Evolutionary conservation across 768 basidiomycete species (phyloP), one percentile per base, ranked within the genome.

Genomic region (Psilocybe cyanescens): DNA sequence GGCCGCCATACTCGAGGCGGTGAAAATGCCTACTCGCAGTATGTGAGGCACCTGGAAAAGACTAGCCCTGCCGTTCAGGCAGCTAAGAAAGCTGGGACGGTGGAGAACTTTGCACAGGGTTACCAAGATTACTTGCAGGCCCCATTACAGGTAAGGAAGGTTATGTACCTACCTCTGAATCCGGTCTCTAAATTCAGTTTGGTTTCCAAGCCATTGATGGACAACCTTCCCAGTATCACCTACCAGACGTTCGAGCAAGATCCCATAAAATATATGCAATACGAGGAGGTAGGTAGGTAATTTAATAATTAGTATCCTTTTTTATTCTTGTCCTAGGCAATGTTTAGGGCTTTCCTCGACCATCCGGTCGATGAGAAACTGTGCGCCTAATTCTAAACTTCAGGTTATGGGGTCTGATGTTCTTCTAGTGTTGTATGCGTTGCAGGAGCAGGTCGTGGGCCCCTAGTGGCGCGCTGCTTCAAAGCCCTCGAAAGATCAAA

Each of bases 191-290:
- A 53, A 30, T 16, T 51, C 53, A 53, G 53, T 12, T 30, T 6
- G 31, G 17, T 52, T 53, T 57, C 62, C 58, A 67, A 96, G 92
- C 97, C 97, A 24, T 75, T 99, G 68, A 97, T 97, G 95, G 97
- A 99, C 70, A 96, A 99, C 75, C 76, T 99, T 58, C 94, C 93
- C 70, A 96, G 94, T 67, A 85, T 90, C 65, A 98, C 95, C 9
- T 99, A 99, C 74, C 95, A 99, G 71, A 95, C 94, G 2, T 99
- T 99, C 70, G 97, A 99, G 71, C 87, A 95, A 72, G 97, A 99
- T 78, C 97, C 97, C 3, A 89, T 99, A 62, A 99, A 99, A 75
- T 99, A 99, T 72, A 75, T 83, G 58, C 89, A 94, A 68, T 99
- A 99, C 72, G 97, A 99, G 78, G 92, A 97, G 83, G 93, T 90